A percentile compares a stretch with the other conserved stretches of the same genome.
phyloP scores from a whole-genome alignment of 164 flowering plant species.

The Magnolia kwangsiensis region DNA sequence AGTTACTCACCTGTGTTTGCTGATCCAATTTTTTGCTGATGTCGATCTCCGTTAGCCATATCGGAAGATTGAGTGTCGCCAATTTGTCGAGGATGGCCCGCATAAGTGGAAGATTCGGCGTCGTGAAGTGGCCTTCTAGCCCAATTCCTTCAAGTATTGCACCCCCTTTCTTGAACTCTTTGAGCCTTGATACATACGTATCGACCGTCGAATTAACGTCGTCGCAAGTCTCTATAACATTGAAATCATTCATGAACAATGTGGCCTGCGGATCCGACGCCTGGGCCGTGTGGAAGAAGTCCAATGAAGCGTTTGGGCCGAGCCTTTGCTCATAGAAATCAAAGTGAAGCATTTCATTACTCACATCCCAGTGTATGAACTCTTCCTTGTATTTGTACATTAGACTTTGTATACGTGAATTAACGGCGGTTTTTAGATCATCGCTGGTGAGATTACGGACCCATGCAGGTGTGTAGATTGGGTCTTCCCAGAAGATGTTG shows the following conservation, averaged over 20 bases:
- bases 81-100: slow-evolving; percentile 79
- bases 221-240: slow-evolving; percentile 80
- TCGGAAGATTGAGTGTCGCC: slow-evolving; percentile 75
- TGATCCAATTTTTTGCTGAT: slow-evolving; percentile 51
- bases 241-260: slow-evolving; percentile 82
- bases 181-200: slow-evolving; percentile 44
- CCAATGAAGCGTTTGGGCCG: slow-evolving; percentile 56
- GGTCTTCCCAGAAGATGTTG: slow-evolving; percentile 97
- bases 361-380: slow-evolving; percentile 95
- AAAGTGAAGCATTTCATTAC: slow-evolving; percentile 88
- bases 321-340: slow-evolving; percentile 75
- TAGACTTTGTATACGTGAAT: slow-evolving; percentile 57
- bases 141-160: slow-evolving; percentile 42
- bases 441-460: slow-evolving; percentile 57
- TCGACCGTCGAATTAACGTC: slow-evolving; percentile 90
- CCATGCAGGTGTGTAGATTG: slow-evolving; percentile 71
- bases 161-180: slow-evolving; percentile 51
- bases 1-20: slow-evolving; percentile 51
- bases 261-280: slow-evolving; percentile 69
- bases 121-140: slow-evolving; percentile 68
- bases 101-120: slow-evolving; percentile 74
- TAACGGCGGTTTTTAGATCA: slow-evolving; percentile 49
- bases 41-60: slow-evolving; percentile 95
- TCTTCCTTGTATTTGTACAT: slow-evolving; percentile 65
- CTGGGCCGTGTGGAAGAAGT: slow-evolving; percentile 61